These are phyloP conservation scores for Tephrocybe sp. DNA, from an alignment of 768 basidiomycete species.

Conservation along the genomic window DNA sequence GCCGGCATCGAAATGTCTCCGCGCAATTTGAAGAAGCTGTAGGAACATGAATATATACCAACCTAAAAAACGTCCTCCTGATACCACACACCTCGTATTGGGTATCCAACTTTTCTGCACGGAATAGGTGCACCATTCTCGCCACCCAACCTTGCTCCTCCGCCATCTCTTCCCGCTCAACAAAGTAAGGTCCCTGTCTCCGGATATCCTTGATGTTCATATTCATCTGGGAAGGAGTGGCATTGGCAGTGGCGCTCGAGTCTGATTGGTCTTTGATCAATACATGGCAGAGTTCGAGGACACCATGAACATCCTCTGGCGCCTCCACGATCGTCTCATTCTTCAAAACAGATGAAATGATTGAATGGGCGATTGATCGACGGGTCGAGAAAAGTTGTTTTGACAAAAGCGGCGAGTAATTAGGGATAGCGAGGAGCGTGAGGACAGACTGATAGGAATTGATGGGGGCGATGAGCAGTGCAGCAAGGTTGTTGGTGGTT, in stretches of 20 bases:
- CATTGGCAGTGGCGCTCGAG: constrained; percentile 29
- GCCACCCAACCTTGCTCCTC: constrained; percentile 99
- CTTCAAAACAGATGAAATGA: constrained; percentile 92
- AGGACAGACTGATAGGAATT: constrained; percentile 96
- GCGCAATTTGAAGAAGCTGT: constrained; percentile 87
- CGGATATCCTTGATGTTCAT: constrained; percentile 43
- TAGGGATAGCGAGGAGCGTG: constrained; percentile 93
- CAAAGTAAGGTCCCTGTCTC: constrained; percentile 55
- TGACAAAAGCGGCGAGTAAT: constrained; percentile 78
- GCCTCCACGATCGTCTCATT: constrained; percentile 95
- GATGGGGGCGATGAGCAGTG: constrained; percentile 90
- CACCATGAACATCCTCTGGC: constrained; percentile 91
- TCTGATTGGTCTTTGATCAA: constrained; percentile 84
- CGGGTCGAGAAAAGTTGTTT: constrained; percentile 89
- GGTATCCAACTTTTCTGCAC: constrained; percentile 77
- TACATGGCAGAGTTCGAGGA: constrained; percentile 90
- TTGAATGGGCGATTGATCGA: constrained; percentile 89
- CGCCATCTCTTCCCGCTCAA: constrained; percentile 87
- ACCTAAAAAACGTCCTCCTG: constrained; percentile 19
- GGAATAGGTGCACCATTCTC: constrained; percentile 95
- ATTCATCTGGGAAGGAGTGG: constrained; percentile 31
- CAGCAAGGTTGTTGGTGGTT: constrained; percentile 87
- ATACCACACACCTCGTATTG: constrained; percentile 76
- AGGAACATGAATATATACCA: constrained; percentile 1
- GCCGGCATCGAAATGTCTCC: constrained; percentile 86